Evolutionary conservation across 257 asterid species (phyloP), one percentile per base, ranked within the genome.

Genomic region (Nicotiana benthamiana): DNA sequence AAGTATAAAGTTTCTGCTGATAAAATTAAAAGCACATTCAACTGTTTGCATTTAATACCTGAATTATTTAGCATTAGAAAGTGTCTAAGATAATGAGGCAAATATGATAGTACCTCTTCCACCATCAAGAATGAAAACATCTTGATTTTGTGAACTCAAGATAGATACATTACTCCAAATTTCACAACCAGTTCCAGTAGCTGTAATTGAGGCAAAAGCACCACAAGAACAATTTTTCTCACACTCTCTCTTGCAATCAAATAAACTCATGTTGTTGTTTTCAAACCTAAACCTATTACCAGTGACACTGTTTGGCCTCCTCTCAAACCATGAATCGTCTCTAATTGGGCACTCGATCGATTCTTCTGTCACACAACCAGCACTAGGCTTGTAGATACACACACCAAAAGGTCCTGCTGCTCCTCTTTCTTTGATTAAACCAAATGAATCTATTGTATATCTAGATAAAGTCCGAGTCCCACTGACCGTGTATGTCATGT

Each of bases 361-460:
- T 72, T 72, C 60, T 72, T 9, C 9, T 72, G 60, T 24, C 77
- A 72, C 77, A 72, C 77, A 72, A 72, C 77, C 77, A 22, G 60
- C 4, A 72, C 77, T 46, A 72, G 77, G 77, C 77, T 46, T 72
- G 15, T 72, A 46, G 46, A 72, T 22, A 24, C 77, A 72, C 60
- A 72, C 77, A 9, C 60, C 77, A 46, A 72, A 72, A 43, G 77
- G 60, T 24, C 77, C 40, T 72, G 77, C 15, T 72, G 77, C 77
- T 15, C 77, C 77, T 72, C 77, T 72, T 72, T 72, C 77, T 22
- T 72, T 72, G 17, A 72, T 46, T 22, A 72, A 72, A 43, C 77
- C 77, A 46, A 72, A 72, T 22, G 34, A 3, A 13, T 72, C 77
- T 17, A 72, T 72, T 6, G 6, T 54, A 46, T 46, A 72, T 72